Evolutionary conservation across 768 basidiomycete genomes (phyloP).

Genomic region (Suillus subalutaceus): DNA sequence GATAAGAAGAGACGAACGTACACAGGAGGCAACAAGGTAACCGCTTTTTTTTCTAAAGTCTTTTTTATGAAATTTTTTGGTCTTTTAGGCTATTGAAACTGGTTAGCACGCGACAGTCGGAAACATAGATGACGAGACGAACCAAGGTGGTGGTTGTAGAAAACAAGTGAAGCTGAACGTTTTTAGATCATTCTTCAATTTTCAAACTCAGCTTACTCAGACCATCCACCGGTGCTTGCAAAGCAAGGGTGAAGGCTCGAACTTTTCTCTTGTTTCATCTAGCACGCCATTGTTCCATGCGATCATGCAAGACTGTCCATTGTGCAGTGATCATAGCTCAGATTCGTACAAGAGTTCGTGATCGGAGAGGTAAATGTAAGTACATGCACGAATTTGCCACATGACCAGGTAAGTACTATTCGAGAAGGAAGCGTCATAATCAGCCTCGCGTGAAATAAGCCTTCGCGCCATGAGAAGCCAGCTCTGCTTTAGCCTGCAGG

Average conservation of each 20-base stretch:
- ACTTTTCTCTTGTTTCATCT: background rate
- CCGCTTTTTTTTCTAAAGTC: conserved; percentile 72
- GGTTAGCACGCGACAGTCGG: conserved; percentile 20
- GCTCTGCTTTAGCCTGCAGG: conserved; percentile 76
- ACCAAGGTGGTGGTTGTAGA: conserved; percentile 72
- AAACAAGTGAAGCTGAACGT: conserved; percentile 36
- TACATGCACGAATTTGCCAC: conserved; percentile 19
- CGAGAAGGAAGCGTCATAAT: conserved; percentile 23
- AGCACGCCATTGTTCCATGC: too few relatives aligned
- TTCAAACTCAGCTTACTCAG: conserved; percentile 43
- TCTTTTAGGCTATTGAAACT: conserved; percentile 56
- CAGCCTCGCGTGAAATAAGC: conserved; percentile 86
- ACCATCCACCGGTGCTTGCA: background rate
- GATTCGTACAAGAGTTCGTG: conserved; percentile 1
- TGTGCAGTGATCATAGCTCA: conserved; percentile 2
- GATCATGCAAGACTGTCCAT: background rate
- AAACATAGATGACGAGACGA: conserved; percentile 32
- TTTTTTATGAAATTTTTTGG: conserved; percentile 63
- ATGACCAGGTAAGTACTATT: conserved; percentile 9
- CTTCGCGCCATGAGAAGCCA: conserved; percentile 83
- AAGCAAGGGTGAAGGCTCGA: background rate
- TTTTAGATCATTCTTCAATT: conserved; percentile 28
- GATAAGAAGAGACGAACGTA: conserved; percentile 37
- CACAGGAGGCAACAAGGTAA: conserved; percentile 78
- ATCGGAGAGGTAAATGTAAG: conserved; percentile 16